Evolutionary conservation across 2,329 filamentous ascomycete genomes (phyloP).

Genomic region (Colletotrichum sp.): DNA sequence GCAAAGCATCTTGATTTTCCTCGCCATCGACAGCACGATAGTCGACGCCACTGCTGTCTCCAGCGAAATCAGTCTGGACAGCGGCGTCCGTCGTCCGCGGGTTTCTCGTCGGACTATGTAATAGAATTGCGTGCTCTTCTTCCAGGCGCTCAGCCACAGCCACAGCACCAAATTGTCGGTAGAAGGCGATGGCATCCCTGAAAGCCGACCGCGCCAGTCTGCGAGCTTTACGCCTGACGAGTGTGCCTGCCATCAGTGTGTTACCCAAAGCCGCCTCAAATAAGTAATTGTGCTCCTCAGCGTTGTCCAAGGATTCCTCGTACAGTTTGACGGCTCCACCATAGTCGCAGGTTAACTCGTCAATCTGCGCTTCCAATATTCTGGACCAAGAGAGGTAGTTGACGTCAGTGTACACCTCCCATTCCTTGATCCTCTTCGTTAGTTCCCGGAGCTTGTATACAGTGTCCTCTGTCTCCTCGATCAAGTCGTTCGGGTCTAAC

Average conservation of each 20-base stretch:
- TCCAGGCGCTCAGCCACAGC: slow-evolving; percentile 74
- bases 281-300: slow-evolving; percentile 67
- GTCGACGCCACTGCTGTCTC: slow-evolving; percentile 57
- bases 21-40: slow-evolving; percentile 55
- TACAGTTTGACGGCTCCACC: slow-evolving; percentile 67
- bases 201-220: slow-evolving; percentile 74
- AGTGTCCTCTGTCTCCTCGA: slow-evolving; percentile 49
- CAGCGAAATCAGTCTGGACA: slow-evolving; percentile 74
- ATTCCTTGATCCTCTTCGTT: slow-evolving; percentile 67
- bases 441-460: slow-evolving; percentile 59
- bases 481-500: slow-evolving; percentile 45
- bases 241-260: slow-evolving; percentile 75
- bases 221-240: slow-evolving; percentile 68
- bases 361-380: slow-evolving; percentile 71
- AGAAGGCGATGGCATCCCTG: slow-evolving; percentile 70
- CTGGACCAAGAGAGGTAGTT: slow-evolving; percentile 77
- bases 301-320: slow-evolving; percentile 75
- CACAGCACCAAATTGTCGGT: slow-evolving; percentile 70
- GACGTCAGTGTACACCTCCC: slow-evolving; percentile 67
- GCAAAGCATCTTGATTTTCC: slow-evolving; percentile 43
- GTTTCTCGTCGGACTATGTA: slow-evolving; percentile 66
- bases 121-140: slow-evolving; percentile 69
- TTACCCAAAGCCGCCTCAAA: slow-evolving; percentile 78
- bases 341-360: slow-evolving; percentile 64
- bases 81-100: slow-evolving; percentile 65